A percentile compares a stretch with the other conserved stretches of the same genome.
These are phyloP conservation scores for Termitomyces sp. DNA, from an alignment of 768 basidiomycete species.

Conservation along the genomic window DNA sequence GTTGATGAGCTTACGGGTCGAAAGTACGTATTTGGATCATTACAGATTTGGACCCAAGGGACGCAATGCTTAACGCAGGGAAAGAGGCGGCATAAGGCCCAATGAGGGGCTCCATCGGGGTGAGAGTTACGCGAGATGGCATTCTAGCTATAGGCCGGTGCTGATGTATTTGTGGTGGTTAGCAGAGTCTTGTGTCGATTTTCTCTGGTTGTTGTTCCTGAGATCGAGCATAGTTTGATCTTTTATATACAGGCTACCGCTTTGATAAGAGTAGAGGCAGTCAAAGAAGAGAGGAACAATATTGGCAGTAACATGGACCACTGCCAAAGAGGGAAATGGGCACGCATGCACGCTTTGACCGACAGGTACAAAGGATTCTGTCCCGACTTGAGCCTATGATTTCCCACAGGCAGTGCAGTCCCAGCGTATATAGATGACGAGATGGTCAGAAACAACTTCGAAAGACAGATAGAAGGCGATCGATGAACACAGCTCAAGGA, in stretches of 20 bases:
- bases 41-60: conserved; percentile 3
- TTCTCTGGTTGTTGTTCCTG: background rate
- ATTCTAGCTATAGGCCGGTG: background rate
- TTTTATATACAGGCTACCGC: background rate
- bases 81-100: conserved; percentile 1
- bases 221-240: background rate
- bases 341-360: background rate
- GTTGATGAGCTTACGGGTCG: background rate
- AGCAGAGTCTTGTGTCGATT: background rate
- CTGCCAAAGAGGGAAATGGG: background rate
- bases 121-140: conserved; percentile 3
- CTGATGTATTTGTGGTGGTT: background rate
- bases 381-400: background rate
- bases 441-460: background rate
- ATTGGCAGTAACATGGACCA: background rate
- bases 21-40: conserved; percentile 8
- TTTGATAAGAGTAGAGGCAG: background rate
- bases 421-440: background rate
- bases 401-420: background rate
- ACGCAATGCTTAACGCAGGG: conserved; percentile 1
- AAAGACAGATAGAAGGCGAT: background rate
- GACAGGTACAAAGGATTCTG: background rate
- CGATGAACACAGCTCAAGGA: background rate
- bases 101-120: conserved; percentile 4
- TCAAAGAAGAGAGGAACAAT: background rate